Base-by-base conservation (phyloP, 805 yeast genomes). In the Metschnikowia vanudenii region DNA sequence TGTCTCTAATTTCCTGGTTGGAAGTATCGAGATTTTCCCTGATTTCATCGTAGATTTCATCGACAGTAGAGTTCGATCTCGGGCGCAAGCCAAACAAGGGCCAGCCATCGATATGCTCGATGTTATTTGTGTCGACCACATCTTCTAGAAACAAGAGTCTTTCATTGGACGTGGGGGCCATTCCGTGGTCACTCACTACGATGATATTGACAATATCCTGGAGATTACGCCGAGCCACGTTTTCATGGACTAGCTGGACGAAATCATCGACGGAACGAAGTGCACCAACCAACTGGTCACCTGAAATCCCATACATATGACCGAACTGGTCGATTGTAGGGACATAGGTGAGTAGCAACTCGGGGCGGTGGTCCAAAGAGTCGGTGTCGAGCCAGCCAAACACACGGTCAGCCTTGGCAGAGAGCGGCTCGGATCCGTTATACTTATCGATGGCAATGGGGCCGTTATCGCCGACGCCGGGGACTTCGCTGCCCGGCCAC, bases 401-500 rank as follows among this genome's bases (percentile, higher is more conserved):
- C 0, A 91, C 69, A 30, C 85, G 64, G n/a, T 73, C 73, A 0
- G 74, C 69, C 61, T 90, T 91, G 2, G 67, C 58, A 2, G 77
- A 69, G 13, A 88, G 65, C 0, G 74, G 54, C 63, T 87, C 96
- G 1, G 80, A 65, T 4, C 80, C 81, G 57, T 88, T 81, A 66
- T 78, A 91, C 44, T 67, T 65, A 53, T 85, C 94, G 29, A 80
- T 79, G 39, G 75, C 76, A 46, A 75, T 60, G 1, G 85, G 82
- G 72, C 46, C 59, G 47, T 30, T 57, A 29, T 62, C 59, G 12
- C 68, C 69, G 6, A 66, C 67, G 59, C 78, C 80, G 20, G 76
- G 75, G 7, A 82, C 95, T 56, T 89, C 96, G 48, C 90, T 81
- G 1, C 97, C 97, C 0, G 97, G 97, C 96, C 96, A 91, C 96